Evolutionary conservation across 2,329 filamentous ascomycete genomes (phyloP).

Genomic region (Aspergillus pseudoviridinutans): DNA sequence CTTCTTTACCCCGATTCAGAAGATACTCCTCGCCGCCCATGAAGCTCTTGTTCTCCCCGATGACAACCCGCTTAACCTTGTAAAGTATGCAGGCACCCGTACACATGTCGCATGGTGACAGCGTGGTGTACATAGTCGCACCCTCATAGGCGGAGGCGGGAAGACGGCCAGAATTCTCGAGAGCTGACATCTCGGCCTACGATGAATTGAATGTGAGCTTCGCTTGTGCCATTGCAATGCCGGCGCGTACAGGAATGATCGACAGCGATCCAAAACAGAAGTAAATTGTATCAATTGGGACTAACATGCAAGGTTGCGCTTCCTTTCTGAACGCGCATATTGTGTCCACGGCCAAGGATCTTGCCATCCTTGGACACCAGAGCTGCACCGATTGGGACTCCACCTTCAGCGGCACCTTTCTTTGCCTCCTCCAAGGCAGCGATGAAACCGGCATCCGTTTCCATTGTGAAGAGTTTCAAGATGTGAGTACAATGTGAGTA

Average conservation of each 20-base stretch:
- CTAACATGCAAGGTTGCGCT: slow-evolving; percentile 68
- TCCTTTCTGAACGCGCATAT: slow-evolving; percentile 69
- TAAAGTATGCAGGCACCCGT: slow-evolving; percentile 75
- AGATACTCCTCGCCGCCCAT: slow-evolving; percentile 70
- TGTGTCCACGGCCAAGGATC: slow-evolving; percentile 68
- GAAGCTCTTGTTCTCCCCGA: slow-evolving; percentile 74
- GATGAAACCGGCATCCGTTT: slow-evolving; percentile 51
- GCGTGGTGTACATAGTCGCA: slow-evolving; percentile 78
- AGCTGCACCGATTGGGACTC: slow-evolving; percentile 56
- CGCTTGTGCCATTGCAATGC: neutral
- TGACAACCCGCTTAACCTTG: slow-evolving; percentile 68
- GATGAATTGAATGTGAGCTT: neutral
- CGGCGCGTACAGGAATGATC: neutral
- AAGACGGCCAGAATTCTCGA: slow-evolving; percentile 69
- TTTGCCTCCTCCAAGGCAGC: slow-evolving; percentile 57
- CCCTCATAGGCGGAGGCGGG: slow-evolving; percentile 65
- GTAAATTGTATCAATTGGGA: slow-evolving; percentile 7
- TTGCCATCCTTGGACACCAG: slow-evolving; percentile 66
- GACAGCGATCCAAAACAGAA: neutral
- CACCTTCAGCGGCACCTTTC: slow-evolving; percentile 53
- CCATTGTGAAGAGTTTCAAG: slow-evolving; percentile 22
- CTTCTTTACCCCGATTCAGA: slow-evolving; percentile 63
- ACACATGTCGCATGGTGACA: slow-evolving; percentile 79
- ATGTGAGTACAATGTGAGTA: neutral
- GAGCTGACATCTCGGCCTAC: slow-evolving; percentile 71